These are phyloP conservation scores for Mitragyna speciosa DNA, from an alignment of 257 asterid genomes.

Conservation along the genomic window DNA sequence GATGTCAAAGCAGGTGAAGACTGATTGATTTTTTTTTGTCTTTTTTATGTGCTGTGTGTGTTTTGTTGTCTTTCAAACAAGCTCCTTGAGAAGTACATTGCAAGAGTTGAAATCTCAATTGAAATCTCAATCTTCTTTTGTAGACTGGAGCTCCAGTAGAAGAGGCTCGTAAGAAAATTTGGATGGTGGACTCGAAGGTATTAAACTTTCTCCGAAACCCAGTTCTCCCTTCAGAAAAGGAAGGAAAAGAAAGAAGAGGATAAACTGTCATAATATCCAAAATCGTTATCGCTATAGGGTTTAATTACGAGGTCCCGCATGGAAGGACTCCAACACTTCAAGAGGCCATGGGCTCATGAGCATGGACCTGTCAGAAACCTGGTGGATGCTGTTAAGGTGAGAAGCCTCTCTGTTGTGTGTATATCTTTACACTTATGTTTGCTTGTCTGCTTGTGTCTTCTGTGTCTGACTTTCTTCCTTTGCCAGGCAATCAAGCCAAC, in stretches of 20 bases:
- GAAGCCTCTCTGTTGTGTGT: slow-evolving; percentile 1
- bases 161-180: slow-evolving; percentile 82
- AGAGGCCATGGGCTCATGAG: slow-evolving; percentile 91
- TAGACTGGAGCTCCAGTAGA: slow-evolving; percentile 82
- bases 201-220: neutral
- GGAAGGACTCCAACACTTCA: slow-evolving; percentile 79
- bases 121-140: slow-evolving; percentile 11
- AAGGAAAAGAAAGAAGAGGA: neutral
- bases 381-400: slow-evolving; percentile 81
- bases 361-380: slow-evolving; percentile 60
- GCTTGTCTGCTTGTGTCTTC: neutral
- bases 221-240: neutral
- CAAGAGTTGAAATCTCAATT: neutral
- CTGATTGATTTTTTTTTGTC: neutral
- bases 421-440: neutral
- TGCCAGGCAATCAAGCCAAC: slow-evolving; percentile 81
- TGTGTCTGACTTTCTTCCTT: slow-evolving; percentile 19
- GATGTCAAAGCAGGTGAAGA: slow-evolving; percentile 79
- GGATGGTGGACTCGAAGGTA: slow-evolving; percentile 68
- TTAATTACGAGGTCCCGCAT: slow-evolving; percentile 69
- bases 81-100: neutral
- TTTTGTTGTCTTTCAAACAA: neutral
- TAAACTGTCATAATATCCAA: neutral
- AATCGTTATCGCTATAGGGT: slow-evolving; percentile 45
- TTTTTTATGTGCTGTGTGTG: neutral